phyloP scores from a whole-genome alignment of 148 eudicot genomes.

The Silene conica region DNA sequence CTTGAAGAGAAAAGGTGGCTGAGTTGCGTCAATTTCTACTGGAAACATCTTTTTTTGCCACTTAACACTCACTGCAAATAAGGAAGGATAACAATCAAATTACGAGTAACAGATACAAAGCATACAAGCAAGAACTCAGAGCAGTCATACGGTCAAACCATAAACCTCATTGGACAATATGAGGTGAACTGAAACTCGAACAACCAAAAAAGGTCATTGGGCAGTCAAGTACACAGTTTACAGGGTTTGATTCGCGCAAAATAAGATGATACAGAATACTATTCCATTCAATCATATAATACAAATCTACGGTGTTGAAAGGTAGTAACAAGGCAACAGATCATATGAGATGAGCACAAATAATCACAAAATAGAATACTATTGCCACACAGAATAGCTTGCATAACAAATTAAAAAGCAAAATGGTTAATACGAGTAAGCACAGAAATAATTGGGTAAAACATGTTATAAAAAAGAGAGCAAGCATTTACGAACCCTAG shows the following conservation, averaged over 20 bases:
- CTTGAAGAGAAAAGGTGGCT: conserved; percentile 87
- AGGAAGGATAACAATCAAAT: background rate
- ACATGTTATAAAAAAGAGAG: background rate
- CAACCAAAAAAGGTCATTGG: background rate
- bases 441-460: background rate
- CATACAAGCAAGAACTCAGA: background rate
- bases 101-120: background rate
- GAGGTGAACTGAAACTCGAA: background rate
- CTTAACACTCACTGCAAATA: conserved; percentile 83
- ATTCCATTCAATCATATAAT: background rate
- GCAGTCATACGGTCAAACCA: background rate
- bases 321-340: too few relatives aligned
- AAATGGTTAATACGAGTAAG: too few relatives aligned
- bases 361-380: too few relatives aligned
- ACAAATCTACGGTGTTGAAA: background rate
- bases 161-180: background rate
- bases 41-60: conserved; percentile 85
- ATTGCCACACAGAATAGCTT: background rate
- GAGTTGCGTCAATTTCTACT: conserved; percentile 86
- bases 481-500: background rate
- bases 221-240: background rate
- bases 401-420: background rate
- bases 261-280: too few relatives aligned
- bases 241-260: background rate
- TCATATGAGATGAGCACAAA: too few relatives aligned